Conservation (phyloP, 2,329 filamentous ascomycete species). For the Curvularia spicifera region DNA sequence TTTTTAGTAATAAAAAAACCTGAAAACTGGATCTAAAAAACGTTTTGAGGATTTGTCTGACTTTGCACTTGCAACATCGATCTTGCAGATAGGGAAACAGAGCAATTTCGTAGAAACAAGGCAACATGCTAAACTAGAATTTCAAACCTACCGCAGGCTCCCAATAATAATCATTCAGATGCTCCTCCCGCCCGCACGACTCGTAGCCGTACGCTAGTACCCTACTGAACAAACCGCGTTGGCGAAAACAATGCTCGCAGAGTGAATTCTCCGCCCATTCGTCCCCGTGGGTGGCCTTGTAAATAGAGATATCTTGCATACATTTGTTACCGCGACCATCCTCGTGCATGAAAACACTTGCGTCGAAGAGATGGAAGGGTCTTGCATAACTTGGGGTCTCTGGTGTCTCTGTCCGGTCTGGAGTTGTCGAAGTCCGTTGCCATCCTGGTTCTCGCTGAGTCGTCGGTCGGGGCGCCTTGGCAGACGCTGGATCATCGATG, state of each 20-base stretch:
- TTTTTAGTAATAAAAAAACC: background rate
- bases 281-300: slow-evolving; percentile 34
- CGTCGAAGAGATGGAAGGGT: slow-evolving; percentile 39
- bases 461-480: slow-evolving; percentile 1
- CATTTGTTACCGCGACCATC: background rate
- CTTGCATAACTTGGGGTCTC: slow-evolving; percentile 34
- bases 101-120: background rate
- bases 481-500: slow-evolving; percentile 2
- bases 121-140: background rate
- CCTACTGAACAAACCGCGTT: slow-evolving; percentile 32
- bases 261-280: slow-evolving; percentile 29
- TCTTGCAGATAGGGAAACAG: background rate
- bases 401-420: slow-evolving; percentile 6
- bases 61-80: background rate
- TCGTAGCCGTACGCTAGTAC: slow-evolving; percentile 36
- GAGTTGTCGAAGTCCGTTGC: slow-evolving; percentile 5
- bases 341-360: background rate
- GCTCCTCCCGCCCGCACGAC: slow-evolving; percentile 34
- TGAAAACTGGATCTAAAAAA: background rate
- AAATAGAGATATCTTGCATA: slow-evolving; percentile 32
- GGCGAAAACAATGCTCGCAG: slow-evolving; percentile 39
- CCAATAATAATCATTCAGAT: slow-evolving; percentile 42
- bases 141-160: slow-evolving; percentile 14
- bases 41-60: background rate
- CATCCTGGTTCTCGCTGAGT: slow-evolving; percentile 3